Percentiles rank a stretch among this genome's conserved stretches.
phyloP scores from a whole-genome alignment of 495 filamentous ascomycete species.

The Aspergillus funiculosus region DNA sequence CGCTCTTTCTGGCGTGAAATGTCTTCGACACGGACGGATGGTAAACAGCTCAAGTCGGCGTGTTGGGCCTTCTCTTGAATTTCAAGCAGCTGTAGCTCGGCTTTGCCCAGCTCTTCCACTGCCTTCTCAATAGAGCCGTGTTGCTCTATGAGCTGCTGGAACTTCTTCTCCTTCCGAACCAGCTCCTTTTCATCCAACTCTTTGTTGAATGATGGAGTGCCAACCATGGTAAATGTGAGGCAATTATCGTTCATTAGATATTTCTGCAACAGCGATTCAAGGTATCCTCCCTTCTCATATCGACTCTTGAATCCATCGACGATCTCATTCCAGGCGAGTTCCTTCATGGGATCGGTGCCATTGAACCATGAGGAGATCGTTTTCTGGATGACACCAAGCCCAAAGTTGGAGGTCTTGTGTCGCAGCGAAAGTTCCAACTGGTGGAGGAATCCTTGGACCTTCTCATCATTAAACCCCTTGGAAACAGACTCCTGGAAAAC shows the following conservation, averaged over 20 bases:
- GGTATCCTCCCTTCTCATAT: slow-evolving; percentile 65
- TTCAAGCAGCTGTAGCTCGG: slow-evolving; percentile 72
- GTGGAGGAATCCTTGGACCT: slow-evolving; percentile 89
- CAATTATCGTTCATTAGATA: slow-evolving; percentile 83
- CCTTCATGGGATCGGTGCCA: slow-evolving; percentile 84
- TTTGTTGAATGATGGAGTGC: slow-evolving; percentile 63
- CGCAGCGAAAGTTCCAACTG: slow-evolving; percentile 85
- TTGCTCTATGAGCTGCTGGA: slow-evolving; percentile 58
- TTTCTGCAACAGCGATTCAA: slow-evolving; percentile 81
- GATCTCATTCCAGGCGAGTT: slow-evolving; percentile 83
- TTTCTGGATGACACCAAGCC: slow-evolving; percentile 81
- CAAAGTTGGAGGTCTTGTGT: slow-evolving; percentile 93
- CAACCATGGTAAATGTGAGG: slow-evolving; percentile 91
- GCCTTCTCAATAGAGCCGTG: slow-evolving; percentile 68
- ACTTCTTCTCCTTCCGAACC: slow-evolving; percentile 60
- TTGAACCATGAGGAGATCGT: slow-evolving; percentile 91
- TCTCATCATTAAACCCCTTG: slow-evolving; percentile 78
- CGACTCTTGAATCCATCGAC: slow-evolving; percentile 71
- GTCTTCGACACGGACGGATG: slow-evolving; percentile 79
- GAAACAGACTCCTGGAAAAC: slow-evolving; percentile 59
- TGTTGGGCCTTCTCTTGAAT: slow-evolving; percentile 77
- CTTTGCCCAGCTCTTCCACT: slow-evolving; percentile 58
- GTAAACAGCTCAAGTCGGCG: slow-evolving; percentile 80
- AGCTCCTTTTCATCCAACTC: slow-evolving; percentile 76
- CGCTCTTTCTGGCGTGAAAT: slow-evolving; percentile 74